Percentiles rank a stretch among this genome's conserved stretches.
Conservation (phyloP, 139 green algal genomes). For the Mychonastes homosphaera region DNA sequence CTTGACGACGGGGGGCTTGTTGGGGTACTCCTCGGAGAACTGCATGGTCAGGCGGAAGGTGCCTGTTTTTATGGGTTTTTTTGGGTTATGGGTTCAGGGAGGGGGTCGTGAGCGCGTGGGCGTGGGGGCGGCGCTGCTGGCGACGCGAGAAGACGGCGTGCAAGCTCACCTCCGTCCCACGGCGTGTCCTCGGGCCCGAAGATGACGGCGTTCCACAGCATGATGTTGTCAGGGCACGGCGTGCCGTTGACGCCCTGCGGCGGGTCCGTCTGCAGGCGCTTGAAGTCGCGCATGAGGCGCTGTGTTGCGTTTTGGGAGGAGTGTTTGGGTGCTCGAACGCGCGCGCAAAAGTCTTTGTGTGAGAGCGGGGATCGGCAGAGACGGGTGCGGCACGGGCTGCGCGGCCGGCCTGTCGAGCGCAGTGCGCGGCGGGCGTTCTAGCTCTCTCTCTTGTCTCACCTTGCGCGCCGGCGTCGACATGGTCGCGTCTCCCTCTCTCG, state of each 20-base stretch:
- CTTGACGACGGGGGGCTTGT: slow-evolving; percentile 91
- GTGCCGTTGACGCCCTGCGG: slow-evolving; percentile 87
- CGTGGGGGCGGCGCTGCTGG: neutral
- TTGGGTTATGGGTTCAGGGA: neutral
- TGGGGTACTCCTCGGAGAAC: slow-evolving; percentile 97
- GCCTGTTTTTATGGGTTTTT: slow-evolving; percentile 32
- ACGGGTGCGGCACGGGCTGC: neutral
- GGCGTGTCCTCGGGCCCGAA: slow-evolving; percentile 93
- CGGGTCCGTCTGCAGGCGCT: slow-evolving; percentile 79
- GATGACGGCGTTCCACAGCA: slow-evolving; percentile 99
- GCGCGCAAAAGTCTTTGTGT: no score
- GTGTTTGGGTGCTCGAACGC: neutral
- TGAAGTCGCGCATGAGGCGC: slow-evolving; percentile 87
- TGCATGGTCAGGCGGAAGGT: slow-evolving; percentile 91
- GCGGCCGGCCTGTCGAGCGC: neutral
- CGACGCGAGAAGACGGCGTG: neutral
- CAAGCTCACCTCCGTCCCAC: slow-evolving; percentile 81
- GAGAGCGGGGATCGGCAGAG: neutral
- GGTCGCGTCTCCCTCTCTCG: no score
- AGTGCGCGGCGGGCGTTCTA: neutral
- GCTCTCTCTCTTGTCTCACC: slow-evolving; percentile 14
- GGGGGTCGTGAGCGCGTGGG: neutral
- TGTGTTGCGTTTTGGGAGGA: slow-evolving; percentile 19
- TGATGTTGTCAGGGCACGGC: slow-evolving; percentile 91
- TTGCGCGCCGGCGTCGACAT: slow-evolving; percentile 53